Evolutionary conservation across 2,329 filamentous ascomycete species (phyloP).

Genomic region (Microdochium trichocladiopsis): DNA sequence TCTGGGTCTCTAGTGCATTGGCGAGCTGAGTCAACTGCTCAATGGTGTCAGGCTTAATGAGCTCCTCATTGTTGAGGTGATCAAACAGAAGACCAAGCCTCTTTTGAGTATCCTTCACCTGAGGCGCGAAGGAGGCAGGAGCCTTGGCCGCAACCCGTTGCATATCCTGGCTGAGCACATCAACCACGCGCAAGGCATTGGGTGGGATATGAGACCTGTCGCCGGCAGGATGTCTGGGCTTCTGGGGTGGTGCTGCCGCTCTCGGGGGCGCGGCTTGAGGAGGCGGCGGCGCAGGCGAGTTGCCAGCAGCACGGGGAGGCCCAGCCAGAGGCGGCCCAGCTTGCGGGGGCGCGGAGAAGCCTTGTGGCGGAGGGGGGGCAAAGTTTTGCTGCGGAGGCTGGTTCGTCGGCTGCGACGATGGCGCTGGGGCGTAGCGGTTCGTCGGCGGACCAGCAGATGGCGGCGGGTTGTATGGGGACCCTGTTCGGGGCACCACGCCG

Average conservation of each 20-base stretch:
- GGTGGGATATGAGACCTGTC: conserved; percentile 85
- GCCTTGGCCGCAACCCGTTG: conserved; percentile 81
- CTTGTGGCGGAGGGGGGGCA: conserved; percentile 31
- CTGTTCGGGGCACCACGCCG: conserved; percentile 55
- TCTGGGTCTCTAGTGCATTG: conserved; percentile 57
- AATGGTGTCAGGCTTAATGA: conserved; percentile 75
- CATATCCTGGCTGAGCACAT: conserved; percentile 78
- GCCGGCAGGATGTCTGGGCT: conserved; percentile 67
- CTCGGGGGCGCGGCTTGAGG: conserved; percentile 40
- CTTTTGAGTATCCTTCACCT: conserved; percentile 92
- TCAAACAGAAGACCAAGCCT: conserved; percentile 91
- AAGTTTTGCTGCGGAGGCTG: conserved; percentile 31
- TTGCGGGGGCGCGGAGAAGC: conserved; percentile 33
- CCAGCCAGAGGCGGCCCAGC: conserved; percentile 23
- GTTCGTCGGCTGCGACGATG: conserved; percentile 44
- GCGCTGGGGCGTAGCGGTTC: conserved; percentile 68
- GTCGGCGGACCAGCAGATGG: conserved; percentile 62
- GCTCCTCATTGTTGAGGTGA: conserved; percentile 91
- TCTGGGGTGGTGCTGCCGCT: conserved; percentile 42
- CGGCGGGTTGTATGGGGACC: conserved; percentile 82
- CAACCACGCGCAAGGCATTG: conserved; percentile 68
- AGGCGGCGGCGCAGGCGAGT: conserved; percentile 36
- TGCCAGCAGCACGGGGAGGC: conserved; percentile 14
- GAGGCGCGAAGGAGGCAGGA: conserved; percentile 75
- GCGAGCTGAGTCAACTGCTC: conserved; percentile 58